Evolutionary conservation across 2,329 filamentous ascomycete genomes (phyloP), one percentile per base, ranked within the genome.

Genomic region (Chaetomiaceae sp.): DNA sequence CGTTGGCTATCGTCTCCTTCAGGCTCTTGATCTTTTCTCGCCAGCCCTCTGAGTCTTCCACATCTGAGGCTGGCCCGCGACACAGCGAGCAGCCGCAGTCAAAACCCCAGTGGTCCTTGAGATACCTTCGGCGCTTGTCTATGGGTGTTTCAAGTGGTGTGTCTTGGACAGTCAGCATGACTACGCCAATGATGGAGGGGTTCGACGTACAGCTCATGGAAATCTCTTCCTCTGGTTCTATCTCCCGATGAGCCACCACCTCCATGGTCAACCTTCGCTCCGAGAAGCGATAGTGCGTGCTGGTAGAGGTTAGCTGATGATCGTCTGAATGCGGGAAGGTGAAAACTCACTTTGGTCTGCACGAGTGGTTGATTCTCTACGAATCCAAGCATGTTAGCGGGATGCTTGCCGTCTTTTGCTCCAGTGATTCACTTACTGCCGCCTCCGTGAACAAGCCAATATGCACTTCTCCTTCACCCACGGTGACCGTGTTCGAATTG

Each of bases 211-310:
- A 66, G 56, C 58, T 66, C 43, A 67, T 59, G 8, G 53, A 37
- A 21, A 67, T 62, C 44, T 66, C 65, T 13, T 65, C 60, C 3
- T 63, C 64, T 1, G 56, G 48, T 39, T 61, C 48, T 16, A 66
- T 65, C 12, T 58, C 55, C 1, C 53, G 58, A 20, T 60, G 58
- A 1, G 64, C 58, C 13, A 63, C 55, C 19, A 63, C 56, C 27
- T 62, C 62, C 45, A 60, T 60, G 0, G 60, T 57, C 14, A 64
- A 35, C 10, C 58, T 49, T 4, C 48, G 50, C 13, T 55, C 34
- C 0, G 60, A 61, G 34, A 63, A 62, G 1, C 58, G 45, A 16
- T 56, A 58, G 37, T 59, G 55, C 0, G 60, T 58, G 31, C 62
- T 63, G 41, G 3, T n/a, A 3, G 5, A 12, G 16, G 42, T 50